A percentile compares a stretch with the other conserved stretches of the same genome.
phyloP scores from a whole-genome alignment of 345 rosid genomes.

The Sonneratia caseolaris region DNA sequence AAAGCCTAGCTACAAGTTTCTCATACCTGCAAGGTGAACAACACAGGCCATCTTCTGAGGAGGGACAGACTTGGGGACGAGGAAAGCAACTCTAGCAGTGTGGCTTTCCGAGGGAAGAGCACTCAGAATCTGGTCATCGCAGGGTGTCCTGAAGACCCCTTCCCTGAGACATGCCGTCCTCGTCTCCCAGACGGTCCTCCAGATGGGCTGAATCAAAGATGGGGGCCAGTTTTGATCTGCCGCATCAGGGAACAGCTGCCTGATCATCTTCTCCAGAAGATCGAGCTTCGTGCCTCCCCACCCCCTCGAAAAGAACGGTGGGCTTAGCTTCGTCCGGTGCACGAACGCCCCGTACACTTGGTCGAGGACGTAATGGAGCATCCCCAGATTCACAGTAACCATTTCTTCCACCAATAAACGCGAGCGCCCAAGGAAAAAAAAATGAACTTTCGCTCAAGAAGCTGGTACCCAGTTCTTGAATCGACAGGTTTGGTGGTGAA shows the following conservation, averaged over 20 bases:
- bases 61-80: slow-evolving; percentile 32
- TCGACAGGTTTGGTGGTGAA: not conserved
- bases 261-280: slow-evolving; percentile 65
- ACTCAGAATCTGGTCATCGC: slow-evolving; percentile 60
- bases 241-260: slow-evolving; percentile 61
- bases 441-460: not conserved
- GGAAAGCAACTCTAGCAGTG: slow-evolving; percentile 74
- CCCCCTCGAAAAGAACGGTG: slow-evolving; percentile 86
- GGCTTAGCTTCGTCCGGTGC: slow-evolving; percentile 71
- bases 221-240: slow-evolving; percentile 77
- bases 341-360: slow-evolving; percentile 86
- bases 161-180: slow-evolving; percentile 63
- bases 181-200: slow-evolving; percentile 93
- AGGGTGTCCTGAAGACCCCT: slow-evolving; percentile 79
- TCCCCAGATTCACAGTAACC: slow-evolving; percentile 78
- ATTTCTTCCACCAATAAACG: slow-evolving; percentile 17
- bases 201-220: slow-evolving; percentile 49
- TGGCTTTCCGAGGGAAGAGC: slow-evolving; percentile 90
- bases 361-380: slow-evolving; percentile 84
- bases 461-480: not conserved
- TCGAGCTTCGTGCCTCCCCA: slow-evolving; percentile 94
- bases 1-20: too few species aligned
- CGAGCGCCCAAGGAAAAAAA: not conserved
- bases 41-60: slow-evolving; percentile 93
- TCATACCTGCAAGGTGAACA: slow-evolving; percentile 94